Evolutionary conservation across 345 rosid genomes (phyloP).

Genomic region (Aegle marmelos): DNA sequence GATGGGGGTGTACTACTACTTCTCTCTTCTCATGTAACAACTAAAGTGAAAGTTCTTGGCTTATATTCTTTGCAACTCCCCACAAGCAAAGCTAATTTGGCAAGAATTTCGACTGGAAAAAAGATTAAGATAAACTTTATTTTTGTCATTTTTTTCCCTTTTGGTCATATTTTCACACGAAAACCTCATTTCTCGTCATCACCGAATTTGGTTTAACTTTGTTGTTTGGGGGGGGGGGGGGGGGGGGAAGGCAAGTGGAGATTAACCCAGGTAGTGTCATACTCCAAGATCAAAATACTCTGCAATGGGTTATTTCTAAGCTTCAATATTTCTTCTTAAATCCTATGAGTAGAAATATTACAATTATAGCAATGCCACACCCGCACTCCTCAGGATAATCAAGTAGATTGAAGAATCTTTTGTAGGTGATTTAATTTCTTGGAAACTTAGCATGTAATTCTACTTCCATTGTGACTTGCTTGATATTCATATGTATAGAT

Average conservation of each 20-base stretch:
- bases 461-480: not conserved
- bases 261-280: not conserved
- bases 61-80: conserved; percentile 49
- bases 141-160: conserved; percentile 13
- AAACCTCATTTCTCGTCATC: conserved; percentile 16
- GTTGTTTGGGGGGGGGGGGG: too few species aligned
- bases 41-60: conserved; percentile 31
- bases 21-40: conserved; percentile 25
- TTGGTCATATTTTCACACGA: conserved; percentile 30
- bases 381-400: not conserved
- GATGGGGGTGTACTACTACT: conserved; percentile 12
- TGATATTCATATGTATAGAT: not conserved
- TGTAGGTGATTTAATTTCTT: not conserved
- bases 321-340: not conserved
- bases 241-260: too few species aligned
- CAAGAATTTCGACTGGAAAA: conserved; percentile 17
- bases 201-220: conserved; percentile 16
- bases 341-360: not conserved
- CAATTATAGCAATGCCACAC: not conserved
- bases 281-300: conserved; percentile 9
- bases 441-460: not conserved
- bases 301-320: not conserved
- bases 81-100: conserved; percentile 49
- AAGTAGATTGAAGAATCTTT: not conserved
- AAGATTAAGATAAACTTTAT: conserved; percentile 28